A percentile compares a stretch with the other conserved stretches of the same genome.
Evolutionary conservation across 768 basidiomycete species (phyloP).

Genomic region (Lactarius quietus): DNA sequence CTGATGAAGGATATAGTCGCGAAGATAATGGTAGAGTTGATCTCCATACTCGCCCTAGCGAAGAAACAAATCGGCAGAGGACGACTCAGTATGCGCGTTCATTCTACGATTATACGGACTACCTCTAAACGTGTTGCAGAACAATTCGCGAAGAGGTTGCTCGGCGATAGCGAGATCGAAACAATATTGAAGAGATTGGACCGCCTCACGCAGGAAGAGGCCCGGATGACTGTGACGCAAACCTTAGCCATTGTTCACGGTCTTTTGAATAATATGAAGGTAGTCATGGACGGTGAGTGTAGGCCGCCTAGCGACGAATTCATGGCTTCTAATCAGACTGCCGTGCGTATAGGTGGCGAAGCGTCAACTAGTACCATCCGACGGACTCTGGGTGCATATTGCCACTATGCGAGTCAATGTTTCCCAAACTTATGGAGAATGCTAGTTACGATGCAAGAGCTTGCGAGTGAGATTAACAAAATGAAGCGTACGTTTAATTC

Average conservation of each 20-base stretch:
- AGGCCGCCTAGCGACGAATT: not conserved
- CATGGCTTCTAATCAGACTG: not conserved
- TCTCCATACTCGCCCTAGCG: conserved; percentile 8
- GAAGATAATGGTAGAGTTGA: conserved; percentile 8
- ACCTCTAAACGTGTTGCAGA: not conserved
- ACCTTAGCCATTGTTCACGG: not conserved
- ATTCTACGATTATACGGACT: too few species aligned
- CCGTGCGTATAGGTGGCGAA: too few species aligned
- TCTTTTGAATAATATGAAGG: not conserved
- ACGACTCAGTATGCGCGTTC: conserved; percentile 1
- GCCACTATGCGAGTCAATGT: too few species aligned
- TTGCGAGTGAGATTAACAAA: not conserved
- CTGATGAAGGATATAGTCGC: conserved; percentile 7
- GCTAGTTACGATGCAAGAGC: not conserved
- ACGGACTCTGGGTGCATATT: not conserved
- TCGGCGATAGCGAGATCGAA: not conserved
- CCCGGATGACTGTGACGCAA: not conserved
- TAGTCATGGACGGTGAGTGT: not conserved
- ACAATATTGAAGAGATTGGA: not conserved
- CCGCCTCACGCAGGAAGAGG: not conserved
- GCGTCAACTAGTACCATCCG: not conserved
- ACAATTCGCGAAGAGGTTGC: not conserved
- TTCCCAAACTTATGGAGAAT: not conserved
- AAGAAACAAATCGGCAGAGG: conserved; percentile 5
- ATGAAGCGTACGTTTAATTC: not conserved